phyloP scores from a whole-genome alignment of 495 filamentous ascomycete genomes.

The Penicillium robsamsonii region DNA sequence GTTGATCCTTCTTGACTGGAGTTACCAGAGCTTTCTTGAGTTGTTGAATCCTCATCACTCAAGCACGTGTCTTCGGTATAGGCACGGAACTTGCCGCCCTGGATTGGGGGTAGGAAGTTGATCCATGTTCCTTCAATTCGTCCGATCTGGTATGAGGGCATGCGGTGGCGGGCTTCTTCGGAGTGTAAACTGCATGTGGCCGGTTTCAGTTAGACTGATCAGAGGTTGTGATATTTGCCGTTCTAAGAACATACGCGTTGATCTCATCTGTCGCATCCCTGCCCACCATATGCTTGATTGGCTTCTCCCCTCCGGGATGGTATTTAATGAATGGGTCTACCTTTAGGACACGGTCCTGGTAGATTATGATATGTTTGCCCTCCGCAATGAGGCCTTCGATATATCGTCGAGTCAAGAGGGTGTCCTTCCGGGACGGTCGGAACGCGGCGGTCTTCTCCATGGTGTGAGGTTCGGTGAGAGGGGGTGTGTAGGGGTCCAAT shows the following conservation, averaged over 20 bases:
- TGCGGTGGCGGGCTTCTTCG: slow-evolving; percentile 66
- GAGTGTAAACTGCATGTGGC: slow-evolving; percentile 70
- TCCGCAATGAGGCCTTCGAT: slow-evolving; percentile 87
- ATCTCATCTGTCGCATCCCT: slow-evolving; percentile 96
- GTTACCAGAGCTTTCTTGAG: slow-evolving; percentile 37
- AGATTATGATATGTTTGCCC: slow-evolving; percentile 77
- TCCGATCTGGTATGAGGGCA: slow-evolving; percentile 83
- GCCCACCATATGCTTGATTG: slow-evolving; percentile 93
- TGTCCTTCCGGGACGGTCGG: slow-evolving; percentile 43
- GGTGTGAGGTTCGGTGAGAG: slow-evolving; percentile 10
- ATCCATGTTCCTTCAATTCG: slow-evolving; percentile 76
- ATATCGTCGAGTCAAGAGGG: slow-evolving; percentile 64
- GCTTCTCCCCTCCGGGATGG: slow-evolving; percentile 90
- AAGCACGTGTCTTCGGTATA: slow-evolving; percentile 40
- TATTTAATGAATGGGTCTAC: slow-evolving; percentile 83
- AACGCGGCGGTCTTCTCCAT: slow-evolving; percentile 22
- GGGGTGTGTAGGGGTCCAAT: not conserved
- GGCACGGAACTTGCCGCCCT: slow-evolving; percentile 79
- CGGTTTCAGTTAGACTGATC: not conserved
- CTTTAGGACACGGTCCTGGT: slow-evolving; percentile 78
- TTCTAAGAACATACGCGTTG: slow-evolving; percentile 64
- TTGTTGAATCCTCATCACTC: slow-evolving; percentile 34
- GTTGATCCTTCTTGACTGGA: slow-evolving; percentile 36
- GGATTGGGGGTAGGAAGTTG: slow-evolving; percentile 90
- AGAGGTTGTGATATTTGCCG: not conserved